phyloP scores from a whole-genome alignment of 495 filamentous ascomycete genomes.

The Elaphomyces granulatus region DNA sequence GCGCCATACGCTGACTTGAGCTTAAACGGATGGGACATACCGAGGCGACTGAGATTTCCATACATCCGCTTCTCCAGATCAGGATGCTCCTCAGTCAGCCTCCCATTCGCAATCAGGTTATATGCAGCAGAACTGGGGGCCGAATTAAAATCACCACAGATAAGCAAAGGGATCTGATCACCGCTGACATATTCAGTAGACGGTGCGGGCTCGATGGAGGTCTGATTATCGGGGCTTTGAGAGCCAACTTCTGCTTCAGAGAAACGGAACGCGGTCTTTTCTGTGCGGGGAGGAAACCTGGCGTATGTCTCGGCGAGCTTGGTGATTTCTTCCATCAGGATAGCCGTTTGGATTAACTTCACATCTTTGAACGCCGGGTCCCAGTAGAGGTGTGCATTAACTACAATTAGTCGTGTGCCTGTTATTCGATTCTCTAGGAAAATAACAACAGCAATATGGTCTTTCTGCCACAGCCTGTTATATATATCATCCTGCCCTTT shows the following conservation, averaged over 20 bases:
- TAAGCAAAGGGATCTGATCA: constrained; percentile 74
- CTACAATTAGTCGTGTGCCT: constrained; percentile 76
- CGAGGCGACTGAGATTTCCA: constrained; percentile 80
- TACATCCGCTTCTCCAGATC: constrained; percentile 65
- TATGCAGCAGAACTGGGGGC: constrained; percentile 71
- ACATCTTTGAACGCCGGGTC: constrained; percentile 82
- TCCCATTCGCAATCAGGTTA: constrained; percentile 66
- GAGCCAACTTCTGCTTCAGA: constrained; percentile 41
- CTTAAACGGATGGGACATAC: constrained; percentile 88
- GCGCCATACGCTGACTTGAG: constrained; percentile 73
- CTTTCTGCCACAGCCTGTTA: constrained; percentile 94
- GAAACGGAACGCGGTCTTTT: constrained; percentile 62
- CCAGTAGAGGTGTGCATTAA: constrained; percentile 91
- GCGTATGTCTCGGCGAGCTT: constrained; percentile 73
- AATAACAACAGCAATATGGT: constrained; percentile 80
- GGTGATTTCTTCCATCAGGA: constrained; percentile 78
- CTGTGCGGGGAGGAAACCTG: constrained; percentile 56
- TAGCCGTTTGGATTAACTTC: constrained; percentile 86
- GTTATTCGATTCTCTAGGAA: constrained; percentile 86
- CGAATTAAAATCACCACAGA: constrained; percentile 96
- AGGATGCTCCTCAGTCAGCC: constrained; percentile 52
- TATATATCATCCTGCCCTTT: constrained; percentile 93
- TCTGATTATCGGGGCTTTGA: constrained; percentile 34
- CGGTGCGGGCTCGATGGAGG: constrained; percentile 40
- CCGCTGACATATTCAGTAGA: constrained; percentile 69